A percentile compares a stretch with the other conserved stretches of the same genome.
These are phyloP conservation scores for Malus orientalis DNA, from an alignment of 306 rosid genomes.

Conservation along the genomic window DNA sequence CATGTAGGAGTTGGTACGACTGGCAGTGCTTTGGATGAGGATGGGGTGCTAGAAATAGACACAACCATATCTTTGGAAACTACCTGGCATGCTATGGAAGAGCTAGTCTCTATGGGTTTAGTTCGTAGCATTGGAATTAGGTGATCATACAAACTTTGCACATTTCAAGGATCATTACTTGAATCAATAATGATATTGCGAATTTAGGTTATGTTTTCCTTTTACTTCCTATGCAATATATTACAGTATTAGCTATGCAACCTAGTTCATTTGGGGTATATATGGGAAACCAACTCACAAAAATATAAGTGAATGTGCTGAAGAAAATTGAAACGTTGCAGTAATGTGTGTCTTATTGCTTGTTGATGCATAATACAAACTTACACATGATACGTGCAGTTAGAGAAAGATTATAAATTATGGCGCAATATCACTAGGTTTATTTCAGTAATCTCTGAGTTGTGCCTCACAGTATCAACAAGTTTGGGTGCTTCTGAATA, in stretches of 20 bases:
- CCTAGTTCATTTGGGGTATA: not conserved
- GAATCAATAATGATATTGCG: not conserved
- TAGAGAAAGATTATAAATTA: too few relatives aligned
- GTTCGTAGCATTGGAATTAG: conserved; percentile 96
- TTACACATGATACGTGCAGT: too few relatives aligned
- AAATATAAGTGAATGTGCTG: not conserved
- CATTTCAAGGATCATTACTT: not conserved
- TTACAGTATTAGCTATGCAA: not conserved
- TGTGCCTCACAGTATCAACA: too few relatives aligned
- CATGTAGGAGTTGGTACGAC: conserved; percentile 79
- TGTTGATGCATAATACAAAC: too few relatives aligned
- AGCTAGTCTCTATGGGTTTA: conserved; percentile 73
- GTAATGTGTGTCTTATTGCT: not conserved
- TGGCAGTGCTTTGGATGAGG: conserved; percentile 72
- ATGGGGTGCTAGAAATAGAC: conserved; percentile 82
- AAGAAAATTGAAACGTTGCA: not conserved
- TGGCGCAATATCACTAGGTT: too few relatives aligned
- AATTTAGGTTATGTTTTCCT: not conserved
- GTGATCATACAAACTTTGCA: conserved; percentile 20
- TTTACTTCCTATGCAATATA: not conserved
- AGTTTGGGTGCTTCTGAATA: too few relatives aligned
- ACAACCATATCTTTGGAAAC: conserved; percentile 76
- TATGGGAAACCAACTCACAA: not conserved
- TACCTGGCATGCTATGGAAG: conserved; percentile 94
- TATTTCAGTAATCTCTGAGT: too few relatives aligned